Evolutionary conservation across 2,329 filamentous ascomycete genomes (phyloP), one percentile per base, ranked within the genome.

Genomic region (Botrytis elliptica): DNA sequence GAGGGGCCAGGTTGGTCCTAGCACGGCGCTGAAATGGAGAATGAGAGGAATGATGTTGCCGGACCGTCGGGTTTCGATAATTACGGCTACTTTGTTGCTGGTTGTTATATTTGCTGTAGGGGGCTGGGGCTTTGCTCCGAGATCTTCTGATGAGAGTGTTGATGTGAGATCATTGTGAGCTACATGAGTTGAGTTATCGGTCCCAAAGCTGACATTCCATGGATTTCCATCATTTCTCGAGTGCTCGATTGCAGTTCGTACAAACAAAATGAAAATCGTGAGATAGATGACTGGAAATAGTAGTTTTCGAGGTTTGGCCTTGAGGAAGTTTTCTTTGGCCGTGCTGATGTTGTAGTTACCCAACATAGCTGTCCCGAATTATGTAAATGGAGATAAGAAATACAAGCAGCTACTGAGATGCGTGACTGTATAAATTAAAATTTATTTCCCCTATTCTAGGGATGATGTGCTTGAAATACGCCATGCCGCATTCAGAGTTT

Each of bases 1-100:
- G 44, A 86, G 79, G 12, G 84, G 84, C 84, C 84, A 86, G 40
- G 78, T 76, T 33, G 84, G 83, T 1, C 84, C 84, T 8, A 86
- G 81, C 0, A 84, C 81, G 22, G 80, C 75, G 42, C 80, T 78
- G 78, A 83, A 84, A 73, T 84, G 83, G 40, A 84, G 77, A 44
- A 84, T 78, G 16, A 84, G 74, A 2, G 83, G 82, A 40, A 84
- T 76, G 44, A 84, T 79, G 29, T 77, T 78, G 12, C 77, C 75
- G 2, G 81, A 77, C 14, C 78, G 76, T 55, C 81, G 79, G n/a
- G 82, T 82, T 69, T 84, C 83, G 66, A 83, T 79, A 29, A 84
- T 83, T 4, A 82, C 80, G 0, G 83, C 83, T n/a, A 80, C 82
- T 64, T 79, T 80, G 68, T 74, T 75, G 63, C 77, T 79, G 22